phyloP scores from a whole-genome alignment of 192 early-diverging fungal species.

The Phycomyces blakesleeanus region DNA sequence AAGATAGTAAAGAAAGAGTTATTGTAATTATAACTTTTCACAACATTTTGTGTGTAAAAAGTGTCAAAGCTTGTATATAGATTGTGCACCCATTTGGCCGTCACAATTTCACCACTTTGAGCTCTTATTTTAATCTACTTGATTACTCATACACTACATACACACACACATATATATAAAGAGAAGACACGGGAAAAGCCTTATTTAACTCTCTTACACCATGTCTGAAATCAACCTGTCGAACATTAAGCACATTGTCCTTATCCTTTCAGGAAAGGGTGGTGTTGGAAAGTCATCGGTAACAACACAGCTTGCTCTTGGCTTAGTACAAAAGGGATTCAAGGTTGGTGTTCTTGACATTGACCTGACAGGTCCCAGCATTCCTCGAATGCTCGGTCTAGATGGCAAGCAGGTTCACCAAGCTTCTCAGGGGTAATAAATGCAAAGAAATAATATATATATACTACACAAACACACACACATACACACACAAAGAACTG shows the following conservation, averaged over 20 bases:
- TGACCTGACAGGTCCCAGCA: conserved; percentile 95
- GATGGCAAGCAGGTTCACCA: conserved; percentile 88
- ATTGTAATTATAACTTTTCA: too few species aligned
- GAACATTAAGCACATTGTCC: conserved; percentile 75
- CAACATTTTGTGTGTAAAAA: too few species aligned
- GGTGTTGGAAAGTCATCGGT: conserved; percentile 96
- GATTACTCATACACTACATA: too few species aligned
- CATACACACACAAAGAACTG: neutral
- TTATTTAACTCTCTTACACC: too few species aligned
- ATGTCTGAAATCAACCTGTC: conserved; percentile 15
- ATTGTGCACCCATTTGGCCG: too few species aligned
- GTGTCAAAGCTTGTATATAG: too few species aligned
- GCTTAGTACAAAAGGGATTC: conserved; percentile 56
- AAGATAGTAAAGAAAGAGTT: too few species aligned
- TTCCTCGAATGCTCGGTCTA: conserved; percentile 93
- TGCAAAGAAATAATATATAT: neutral
- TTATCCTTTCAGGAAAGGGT: conserved; percentile 96
- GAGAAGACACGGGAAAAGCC: too few species aligned
- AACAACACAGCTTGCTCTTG: conserved; percentile 78
- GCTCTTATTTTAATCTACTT: too few species aligned
- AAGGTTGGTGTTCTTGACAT: conserved; percentile 92
- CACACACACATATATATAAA: too few species aligned
- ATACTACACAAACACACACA: neutral
- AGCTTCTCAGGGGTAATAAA: conserved; percentile 73
- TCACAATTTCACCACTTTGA: too few species aligned